Base-by-base conservation (phyloP, 768 basidiomycete species). In the Lentinula edodes region DNA sequence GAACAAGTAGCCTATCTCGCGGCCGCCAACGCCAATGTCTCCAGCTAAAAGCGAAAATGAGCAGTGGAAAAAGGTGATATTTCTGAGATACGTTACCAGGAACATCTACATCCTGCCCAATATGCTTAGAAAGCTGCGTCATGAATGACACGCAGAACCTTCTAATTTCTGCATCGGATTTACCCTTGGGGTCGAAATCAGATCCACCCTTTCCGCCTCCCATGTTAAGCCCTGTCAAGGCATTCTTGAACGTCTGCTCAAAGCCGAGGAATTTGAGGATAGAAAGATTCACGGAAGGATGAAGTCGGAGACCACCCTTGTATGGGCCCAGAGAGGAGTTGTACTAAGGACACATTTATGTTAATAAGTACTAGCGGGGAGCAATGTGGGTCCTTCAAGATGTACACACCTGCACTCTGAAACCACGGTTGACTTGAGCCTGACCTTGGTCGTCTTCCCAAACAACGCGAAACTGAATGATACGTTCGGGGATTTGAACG, bases 201-300 rank as follows among this genome's bases (percentile, higher is more conserved):
- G 80, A 82, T 42, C 89, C 89, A 74, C 89, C 89, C 77, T 91
- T 91, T 62, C 86, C 88, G 65, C 88, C 88, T 66, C 89, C 89
- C 87, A 90, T 90, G 74, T 76, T 83, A 59, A 89, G 76, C 36
- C 88, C 88, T 13, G 89, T 90, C 32, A 91, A 79, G 41, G 89
- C 89, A 74, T 91, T 89, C 75, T 89, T 89, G 83, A 89, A 89
- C 63, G 82, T 85, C 73, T 91, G 89, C 75, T 91, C 89, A 74
- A 89, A 88, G 50, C 88, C 89, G 65, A 91, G 82, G 85, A 91
- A 91, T 72, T 91, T 91, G 73, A 91, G 82, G 76, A 91, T 89
- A 67, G 86, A 88, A 42, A 91, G 81, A 78, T 89, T 90, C 75
- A 91, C 89, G 57, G 85, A 83, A 63, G 88, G 87, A 78, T 90